Percentiles rank a stretch among this genome's conserved stretches.
Evolutionary conservation across 2,329 filamentous ascomycete genomes (phyloP).

Genomic region (Neopestalotiopsis rosae): DNA sequence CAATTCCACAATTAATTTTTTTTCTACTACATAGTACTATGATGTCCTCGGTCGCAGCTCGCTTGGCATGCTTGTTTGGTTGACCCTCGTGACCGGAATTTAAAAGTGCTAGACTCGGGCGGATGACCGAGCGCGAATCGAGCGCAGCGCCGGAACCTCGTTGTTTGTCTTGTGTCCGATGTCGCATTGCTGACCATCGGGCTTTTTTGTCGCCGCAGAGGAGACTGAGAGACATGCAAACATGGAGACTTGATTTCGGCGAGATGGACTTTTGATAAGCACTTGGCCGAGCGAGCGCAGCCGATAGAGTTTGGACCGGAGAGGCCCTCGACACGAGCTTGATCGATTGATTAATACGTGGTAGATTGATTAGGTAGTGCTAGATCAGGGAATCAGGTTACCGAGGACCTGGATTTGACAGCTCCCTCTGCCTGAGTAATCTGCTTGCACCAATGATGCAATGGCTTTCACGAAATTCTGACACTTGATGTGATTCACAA

Average conservation of each 20-base stretch:
- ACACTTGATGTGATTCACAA: neutral
- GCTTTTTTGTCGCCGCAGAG: no score
- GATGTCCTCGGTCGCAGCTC: neutral
- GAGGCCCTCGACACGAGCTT: neutral
- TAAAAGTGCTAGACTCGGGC: conserved; percentile 6
- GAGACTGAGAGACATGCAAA: neutral
- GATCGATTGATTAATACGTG: neutral
- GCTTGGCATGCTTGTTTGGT: neutral
- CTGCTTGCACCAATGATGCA: conserved; percentile 8
- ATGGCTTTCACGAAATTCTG: neutral
- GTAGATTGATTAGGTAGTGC: neutral
- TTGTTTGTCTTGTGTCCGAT: conserved; percentile 13
- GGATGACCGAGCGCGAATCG: conserved; percentile 10
- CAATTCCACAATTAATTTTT: neutral
- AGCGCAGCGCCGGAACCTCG: neutral
- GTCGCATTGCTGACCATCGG: conserved; percentile 1
- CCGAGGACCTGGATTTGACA: neutral
- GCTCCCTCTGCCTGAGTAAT: conserved; percentile 2
- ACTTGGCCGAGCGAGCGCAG: neutral
- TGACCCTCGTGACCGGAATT: conserved; percentile 8
- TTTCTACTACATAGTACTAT: neutral
- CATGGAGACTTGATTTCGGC: neutral
- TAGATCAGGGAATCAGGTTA: neutral
- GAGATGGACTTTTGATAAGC: neutral
- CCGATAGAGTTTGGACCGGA: neutral